Base-by-base conservation (phyloP, 2,329 filamentous ascomycete species). In the Apiospora hydei region DNA sequence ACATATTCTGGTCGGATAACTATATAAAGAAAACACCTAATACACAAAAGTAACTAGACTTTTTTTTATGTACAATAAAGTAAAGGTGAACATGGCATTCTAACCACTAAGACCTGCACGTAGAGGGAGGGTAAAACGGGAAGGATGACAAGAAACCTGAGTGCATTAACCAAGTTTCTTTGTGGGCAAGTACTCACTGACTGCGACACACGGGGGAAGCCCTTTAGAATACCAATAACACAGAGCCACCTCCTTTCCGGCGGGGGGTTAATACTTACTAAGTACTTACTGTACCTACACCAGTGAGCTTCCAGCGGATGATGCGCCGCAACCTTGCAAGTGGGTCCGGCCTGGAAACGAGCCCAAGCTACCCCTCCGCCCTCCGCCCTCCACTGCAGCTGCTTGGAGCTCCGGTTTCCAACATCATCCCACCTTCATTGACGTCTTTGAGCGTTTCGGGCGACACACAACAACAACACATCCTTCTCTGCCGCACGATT, bases 341-440 rank as follows among this genome's bases (percentile, higher is more conserved):
- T n/a, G 21, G 57, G 57, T 41, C 57, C 10, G 34, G 21, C 34
- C 57, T 38, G 30, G 18, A 64, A 41, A 61, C 53, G 30, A 30
- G 34, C 30, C 24, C 18, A 21, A 41, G 57, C 34, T 64, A 64
- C 57, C 57, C 57, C 57, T 64, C 57, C 57, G n/a, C 5, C 26
- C 11, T 30, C 24, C 13, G 30, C 18, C 34, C 57, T 64, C 21
- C 30, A 61, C 18, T 10, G 0, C 30, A 61, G 30, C 53, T 61
- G 18, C 53, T 61, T 11, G 53, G 57, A 41, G 57, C 57, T 64
- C 34, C 53, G 34, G 57, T 41, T 14, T 64, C 21, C 57, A 64
- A 64, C 57, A 38, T 69, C 67, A 46, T 69, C 67, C 43, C 67
- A 46, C 67, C 7, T 46, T 18, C n/a, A n/a, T n/a, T 14, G 30